Evolutionary conservation across 176 grass and related monocot species (phyloP), one percentile per base, ranked within the genome.

Genomic region (Carex pumila): DNA sequence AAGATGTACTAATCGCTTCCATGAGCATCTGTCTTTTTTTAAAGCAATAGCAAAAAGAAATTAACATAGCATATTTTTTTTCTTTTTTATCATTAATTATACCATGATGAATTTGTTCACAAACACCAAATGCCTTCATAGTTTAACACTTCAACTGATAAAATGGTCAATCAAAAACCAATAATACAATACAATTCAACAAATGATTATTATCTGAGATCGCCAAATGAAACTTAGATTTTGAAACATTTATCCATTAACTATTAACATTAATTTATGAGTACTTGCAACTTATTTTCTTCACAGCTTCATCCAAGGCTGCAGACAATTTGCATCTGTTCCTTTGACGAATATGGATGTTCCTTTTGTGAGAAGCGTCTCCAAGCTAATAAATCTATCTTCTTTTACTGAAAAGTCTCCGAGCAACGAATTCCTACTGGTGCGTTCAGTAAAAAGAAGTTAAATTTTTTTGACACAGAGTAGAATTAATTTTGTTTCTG

Each of bases 1-100:
- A 81, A 15, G 96, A 99, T 86, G 92, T 91, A 6, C 95, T 80
- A 65, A 99, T 93, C 72, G 93, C 96, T 85, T 79, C 93, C 93
- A 92, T 99, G 52, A 99, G 80, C 96, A 99, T 99, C 96, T 99
- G 91, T 79, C 71, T 70, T 85, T 84, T 34, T 13, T 65, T 30
- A 66, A 19, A 14, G 79, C 81, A 39, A 1, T 19, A 68, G 31
- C 12, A 81, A 71, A 84, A 14, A 67, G 57, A 13, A 69, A 25
- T 47, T 15, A 15, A 12, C 18, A 52, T 60, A 71, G 7, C 62
- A 79, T 8, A 7, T 31, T 7, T 54, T 55, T n/a, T 55, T 34
- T 34, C 39, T 52, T 11, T 53, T 76, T 55, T 31, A 53, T 75
- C 5, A 50, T 54, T 15, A 55, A 25, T 25, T 25, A 25, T 74